Evolutionary conservation across 805 yeast species (phyloP), one percentile per base, ranked within the genome.

Genomic region (Lipomyces chichibuensis): DNA sequence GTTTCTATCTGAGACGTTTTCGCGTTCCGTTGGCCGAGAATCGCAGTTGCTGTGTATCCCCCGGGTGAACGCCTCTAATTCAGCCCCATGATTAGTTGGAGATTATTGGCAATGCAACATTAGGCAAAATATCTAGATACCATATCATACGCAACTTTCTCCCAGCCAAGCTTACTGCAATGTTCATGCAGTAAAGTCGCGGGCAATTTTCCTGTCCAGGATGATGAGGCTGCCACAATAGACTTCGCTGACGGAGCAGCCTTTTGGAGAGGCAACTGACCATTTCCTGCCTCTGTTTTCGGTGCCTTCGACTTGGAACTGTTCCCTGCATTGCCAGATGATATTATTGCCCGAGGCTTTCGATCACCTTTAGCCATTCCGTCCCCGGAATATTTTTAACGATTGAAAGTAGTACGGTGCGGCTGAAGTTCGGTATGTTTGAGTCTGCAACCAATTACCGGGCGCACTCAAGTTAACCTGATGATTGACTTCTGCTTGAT

Each of bases 131-230:
- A 71, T 29, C 6, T 67, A 69, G 78, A 75, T 56, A 79, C 83
- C 90, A 89, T 88, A 59, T 90, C 93, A 72, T 91, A 91, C 27
- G 84, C 87, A 2, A 91, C 96, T 71, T 88, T 88, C 66, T 88
- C 89, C 99, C 99, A 94, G 77, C 92, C 91, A 66, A 85, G 87
- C 75, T 88, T 90, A 76, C 91, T 97, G 69, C 95, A 90, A 70
- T 87, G 88, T 74, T 94, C 99, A 74, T 91, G 91, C 3, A 94
- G 82, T 20, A 94, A 78, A 0, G 95, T 87, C 2, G 90, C 92
- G 0, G 99, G 98, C 17, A 94, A 81, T 74, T 94, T 94, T 0
- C 99, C 99, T 0, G 97, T 92, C 97, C 97, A 92, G 35, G 94
- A 91, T 57, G 87, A 80, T 49, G 89, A 84, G 17, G 89, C 88